Evolutionary conservation across 192 early-diverging fungal species (phyloP), one percentile per base, ranked within the genome.

Genomic region (Radiomyces spectabilis): DNA sequence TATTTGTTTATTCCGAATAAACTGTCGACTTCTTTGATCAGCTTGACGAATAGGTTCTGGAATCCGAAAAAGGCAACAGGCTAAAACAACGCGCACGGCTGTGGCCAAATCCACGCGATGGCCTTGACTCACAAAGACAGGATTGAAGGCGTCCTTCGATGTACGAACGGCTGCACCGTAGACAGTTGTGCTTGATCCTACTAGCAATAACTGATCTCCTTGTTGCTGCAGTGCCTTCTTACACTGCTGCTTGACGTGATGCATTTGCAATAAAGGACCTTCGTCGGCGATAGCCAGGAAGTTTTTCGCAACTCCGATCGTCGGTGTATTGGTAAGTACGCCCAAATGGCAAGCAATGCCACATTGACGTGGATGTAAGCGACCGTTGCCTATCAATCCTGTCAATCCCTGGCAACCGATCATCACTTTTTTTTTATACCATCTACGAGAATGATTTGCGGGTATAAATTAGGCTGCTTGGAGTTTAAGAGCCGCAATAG

Each of bases 11-110:
- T n/a, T 48, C 43, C 67, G 46, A 38, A 87, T 73, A 47, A 71
- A 80, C 42, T 69, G 63, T 26, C 87, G 40, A 25, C 81, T 81
- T 34, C 71, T 53, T 41, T 71, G 34, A 71, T 97, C 94, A n/a
- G 93, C 94, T 33, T 77, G 67, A 5, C 93, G 81, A 52, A 96
- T 92, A 4, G 94, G 94, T 61, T 97, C 94, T 0, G 93, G 92
- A 4, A 94, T 75, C 4, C 91, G 71, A 71, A 74, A 82, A 8
- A 61, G 43, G 22, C 80, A 85, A 8, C 38, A 53, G 46, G 84
- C 63, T 12, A 77, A 44, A 2, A 84, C 83, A n/a, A 97, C 37
- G 0, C 59, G 53, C 19, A 95, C 77, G 0, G 93, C 85, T 6
- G 86, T 88, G 1, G 66, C 66, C 30, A 91, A 55, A 16, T 76